Conservation (phyloP, 75 land plant species). For the Pinus tabuliformis region DNA sequence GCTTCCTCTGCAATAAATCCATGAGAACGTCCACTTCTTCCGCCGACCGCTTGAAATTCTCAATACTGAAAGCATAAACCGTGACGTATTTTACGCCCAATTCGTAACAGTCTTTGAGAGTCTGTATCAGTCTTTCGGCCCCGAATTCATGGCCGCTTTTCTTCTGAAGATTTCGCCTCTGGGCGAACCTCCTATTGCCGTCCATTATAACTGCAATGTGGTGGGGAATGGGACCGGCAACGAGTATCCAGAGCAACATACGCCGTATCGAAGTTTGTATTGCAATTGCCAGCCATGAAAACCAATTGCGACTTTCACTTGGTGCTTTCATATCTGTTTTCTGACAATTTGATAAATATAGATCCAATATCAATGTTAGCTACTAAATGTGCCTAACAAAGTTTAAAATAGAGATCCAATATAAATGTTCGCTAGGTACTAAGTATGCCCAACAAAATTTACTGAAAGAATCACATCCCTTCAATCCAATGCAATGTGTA, state of each 20-base stretch:
- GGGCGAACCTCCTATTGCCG: slow-evolving; percentile 63
- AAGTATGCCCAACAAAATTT: too few relatives aligned
- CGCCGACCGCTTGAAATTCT: slow-evolving; percentile 56
- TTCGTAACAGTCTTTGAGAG: slow-evolving; percentile 49
- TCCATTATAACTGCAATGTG: slow-evolving; percentile 81
- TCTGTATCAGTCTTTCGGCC: slow-evolving; percentile 27
- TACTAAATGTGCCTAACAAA: too few relatives aligned
- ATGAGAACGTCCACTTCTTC: slow-evolving; percentile 54
- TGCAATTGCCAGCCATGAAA: too few relatives aligned
- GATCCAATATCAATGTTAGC: too few relatives aligned
- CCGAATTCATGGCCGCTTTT: slow-evolving; percentile 44
- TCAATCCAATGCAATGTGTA: too few relatives aligned
- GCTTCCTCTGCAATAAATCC: slow-evolving; percentile 58
- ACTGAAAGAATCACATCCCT: too few relatives aligned
- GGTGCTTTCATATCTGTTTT: too few relatives aligned
- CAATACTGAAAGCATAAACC: slow-evolving; percentile 71
- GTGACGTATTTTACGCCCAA: slow-evolving; percentile 57
- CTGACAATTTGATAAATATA: too few relatives aligned
- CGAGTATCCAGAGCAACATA: not conserved
- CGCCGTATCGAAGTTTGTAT: not conserved
- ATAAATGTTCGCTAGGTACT: too few relatives aligned
- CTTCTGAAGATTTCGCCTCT: slow-evolving; percentile 20
- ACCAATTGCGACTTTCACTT: too few relatives aligned
- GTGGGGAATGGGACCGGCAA: slow-evolving; percentile 48
- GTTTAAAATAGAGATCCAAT: too few relatives aligned